Evolutionary conservation across 441 rosid species (phyloP).

Genomic region (Jatropha multifida): DNA sequence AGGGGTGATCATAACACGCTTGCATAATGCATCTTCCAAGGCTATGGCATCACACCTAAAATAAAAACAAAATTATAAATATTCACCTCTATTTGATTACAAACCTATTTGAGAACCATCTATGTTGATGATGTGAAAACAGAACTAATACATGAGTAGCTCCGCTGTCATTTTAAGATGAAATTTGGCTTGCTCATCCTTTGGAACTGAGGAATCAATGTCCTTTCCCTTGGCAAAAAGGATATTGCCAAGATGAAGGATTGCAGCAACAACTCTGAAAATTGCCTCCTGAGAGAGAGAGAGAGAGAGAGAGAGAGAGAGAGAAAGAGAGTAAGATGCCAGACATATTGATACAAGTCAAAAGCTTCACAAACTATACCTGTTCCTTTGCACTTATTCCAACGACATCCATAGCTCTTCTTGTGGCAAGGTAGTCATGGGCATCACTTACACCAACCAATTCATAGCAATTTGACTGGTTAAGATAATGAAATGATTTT

Average conservation of each 20-base stretch:
- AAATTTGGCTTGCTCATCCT: conserved; percentile 76
- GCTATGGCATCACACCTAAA: conserved; percentile 65
- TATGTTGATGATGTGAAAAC: conserved; percentile 7
- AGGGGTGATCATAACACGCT: conserved; percentile 90
- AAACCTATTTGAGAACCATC: conserved; percentile 10
- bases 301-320: conserved; percentile 27
- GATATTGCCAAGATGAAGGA: conserved; percentile 89
- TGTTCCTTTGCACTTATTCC: conserved; percentile 91
- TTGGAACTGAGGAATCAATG: conserved; percentile 80
- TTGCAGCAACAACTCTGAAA: conserved; percentile 91
- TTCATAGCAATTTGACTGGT: conserved; percentile 87
- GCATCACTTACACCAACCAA: conserved; percentile 87
- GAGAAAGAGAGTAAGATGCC: conserved; percentile 23
- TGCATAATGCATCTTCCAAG: conserved; percentile 82
- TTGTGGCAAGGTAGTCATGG: conserved; percentile 87
- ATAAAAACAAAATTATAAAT: conserved; percentile 17
- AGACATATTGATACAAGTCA: conserved; percentile 10
- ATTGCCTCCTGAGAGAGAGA: conserved; percentile 72
- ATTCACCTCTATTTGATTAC: background rate
- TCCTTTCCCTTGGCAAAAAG: conserved; percentile 82
- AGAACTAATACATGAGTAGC: conserved; percentile 71
- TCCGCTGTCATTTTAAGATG: conserved; percentile 90
- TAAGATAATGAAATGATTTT: conserved; percentile 82
- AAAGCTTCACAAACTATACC: conserved; percentile 38
- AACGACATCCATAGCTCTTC: conserved; percentile 94